Conservation (phyloP, 2,329 filamentous ascomycete genomes). For the Microsporum audouinii region DNA sequence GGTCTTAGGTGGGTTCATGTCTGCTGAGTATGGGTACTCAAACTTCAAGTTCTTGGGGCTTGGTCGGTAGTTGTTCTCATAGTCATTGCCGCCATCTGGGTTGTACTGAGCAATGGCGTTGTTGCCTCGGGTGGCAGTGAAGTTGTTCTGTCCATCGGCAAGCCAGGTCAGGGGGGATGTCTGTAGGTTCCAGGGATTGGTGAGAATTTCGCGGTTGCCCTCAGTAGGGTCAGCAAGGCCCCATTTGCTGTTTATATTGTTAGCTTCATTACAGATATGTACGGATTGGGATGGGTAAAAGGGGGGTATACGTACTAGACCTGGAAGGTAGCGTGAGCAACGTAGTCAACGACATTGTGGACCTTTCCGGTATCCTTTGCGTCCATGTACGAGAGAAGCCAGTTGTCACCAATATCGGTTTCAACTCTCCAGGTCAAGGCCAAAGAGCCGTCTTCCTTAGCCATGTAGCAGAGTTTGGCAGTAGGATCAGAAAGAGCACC, state of each 20-base stretch:
- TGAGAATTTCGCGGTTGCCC: conserved; percentile 6
- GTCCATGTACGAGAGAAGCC: conserved; percentile 13
- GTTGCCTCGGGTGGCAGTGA: conserved; percentile 11
- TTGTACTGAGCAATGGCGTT: conserved; percentile 12
- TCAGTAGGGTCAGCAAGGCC: conserved; percentile 11
- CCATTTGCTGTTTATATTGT: conserved; percentile 3
- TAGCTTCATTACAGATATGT: neutral
- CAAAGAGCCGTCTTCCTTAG: conserved; percentile 9
- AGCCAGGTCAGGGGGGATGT: conserved; percentile 9
- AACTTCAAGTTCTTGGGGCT: conserved; percentile 7
- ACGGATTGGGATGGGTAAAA: no score
- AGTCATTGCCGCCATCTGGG: conserved; percentile 9
- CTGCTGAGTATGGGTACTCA: conserved; percentile 10
- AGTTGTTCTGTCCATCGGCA: conserved; percentile 7
- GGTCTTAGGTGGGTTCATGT: conserved; percentile 6
- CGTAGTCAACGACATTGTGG: conserved; percentile 11
- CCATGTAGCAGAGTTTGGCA: conserved; percentile 10
- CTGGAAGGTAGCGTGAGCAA: conserved; percentile 11
- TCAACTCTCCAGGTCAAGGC: conserved; percentile 13
- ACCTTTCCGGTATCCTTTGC: conserved; percentile 10
- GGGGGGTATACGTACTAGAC: conserved; percentile 8
- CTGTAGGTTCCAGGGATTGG: conserved; percentile 9
- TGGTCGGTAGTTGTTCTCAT: conserved; percentile 14
- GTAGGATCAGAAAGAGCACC: conserved; percentile 11
- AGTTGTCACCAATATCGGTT: conserved; percentile 13